Evolutionary conservation across 75 land plant genomes (phyloP).

Genomic region (Ceratopteris richardii): DNA sequence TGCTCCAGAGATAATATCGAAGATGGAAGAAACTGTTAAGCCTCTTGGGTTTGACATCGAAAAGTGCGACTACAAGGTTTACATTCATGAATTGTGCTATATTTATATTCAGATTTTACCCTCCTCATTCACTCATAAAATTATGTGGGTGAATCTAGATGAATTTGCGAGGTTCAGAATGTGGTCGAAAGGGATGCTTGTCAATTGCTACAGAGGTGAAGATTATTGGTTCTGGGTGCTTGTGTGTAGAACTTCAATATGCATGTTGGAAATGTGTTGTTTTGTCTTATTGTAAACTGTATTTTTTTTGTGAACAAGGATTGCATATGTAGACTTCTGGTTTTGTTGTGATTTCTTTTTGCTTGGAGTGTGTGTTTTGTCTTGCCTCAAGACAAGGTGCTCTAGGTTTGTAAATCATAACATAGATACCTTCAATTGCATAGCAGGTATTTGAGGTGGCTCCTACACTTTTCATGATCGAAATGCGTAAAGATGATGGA

Average conservation of each 20-base stretch:
- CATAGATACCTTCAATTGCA: too few species aligned
- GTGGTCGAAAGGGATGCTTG: constrained; percentile 31
- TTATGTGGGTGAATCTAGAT: constrained; percentile 16
- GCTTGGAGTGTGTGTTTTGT: too few species aligned
- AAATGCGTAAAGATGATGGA: constrained; percentile 44
- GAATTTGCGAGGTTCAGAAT: constrained; percentile 22
- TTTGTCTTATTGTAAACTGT: too few species aligned
- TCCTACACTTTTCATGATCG: constrained; percentile 45
- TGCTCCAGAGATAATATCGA: constrained; percentile 32
- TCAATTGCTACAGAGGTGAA: constrained; percentile 30
- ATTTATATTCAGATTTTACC: too few species aligned
- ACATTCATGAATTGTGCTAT: not conserved
- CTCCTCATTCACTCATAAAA: too few species aligned
- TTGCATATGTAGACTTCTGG: too few species aligned
- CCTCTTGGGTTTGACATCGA: constrained; percentile 37
- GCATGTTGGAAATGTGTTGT: too few species aligned
- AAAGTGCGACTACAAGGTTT: constrained; percentile 30
- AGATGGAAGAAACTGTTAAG: constrained; percentile 31
- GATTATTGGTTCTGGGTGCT: not conserved
- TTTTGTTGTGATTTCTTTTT: too few species aligned
- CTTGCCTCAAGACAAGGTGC: too few species aligned
- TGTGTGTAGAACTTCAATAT: too few species aligned
- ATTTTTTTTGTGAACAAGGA: too few species aligned
- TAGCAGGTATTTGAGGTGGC: constrained; percentile 62
- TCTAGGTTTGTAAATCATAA: too few species aligned